phyloP scores from a whole-genome alignment of 371 early-diverging fungal species.

The Gilbertella persicaria region DNA sequence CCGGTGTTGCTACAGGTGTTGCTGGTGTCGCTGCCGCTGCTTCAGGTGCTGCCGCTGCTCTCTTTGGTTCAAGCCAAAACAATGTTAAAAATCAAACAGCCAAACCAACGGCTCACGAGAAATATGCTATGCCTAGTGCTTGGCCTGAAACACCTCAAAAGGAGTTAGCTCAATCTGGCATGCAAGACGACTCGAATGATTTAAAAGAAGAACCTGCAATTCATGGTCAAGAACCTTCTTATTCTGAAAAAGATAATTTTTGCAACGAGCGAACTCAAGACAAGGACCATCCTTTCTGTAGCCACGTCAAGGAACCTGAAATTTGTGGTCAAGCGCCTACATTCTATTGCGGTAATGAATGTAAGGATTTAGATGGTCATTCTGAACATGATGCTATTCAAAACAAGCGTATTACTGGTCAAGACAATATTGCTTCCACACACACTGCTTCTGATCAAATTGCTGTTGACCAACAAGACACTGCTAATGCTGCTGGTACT shows the following conservation, averaged over 20 bases:
- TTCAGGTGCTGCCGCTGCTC: slow-evolving; percentile 11
- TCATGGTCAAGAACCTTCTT: slow-evolving; percentile 15
- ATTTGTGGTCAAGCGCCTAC: slow-evolving; percentile 17
- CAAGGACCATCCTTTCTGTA: slow-evolving; percentile 5
- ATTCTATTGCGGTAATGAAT: neutral
- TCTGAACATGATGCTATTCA: neutral
- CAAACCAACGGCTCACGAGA: neutral
- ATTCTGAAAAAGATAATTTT: slow-evolving; percentile 1
- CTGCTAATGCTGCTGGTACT: neutral
- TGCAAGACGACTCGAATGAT: neutral
- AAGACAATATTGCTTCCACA: neutral
- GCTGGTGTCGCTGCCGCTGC: slow-evolving; percentile 5
- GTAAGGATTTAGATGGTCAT: neutral
- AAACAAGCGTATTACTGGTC: neutral
- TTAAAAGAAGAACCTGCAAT: slow-evolving; percentile 16
- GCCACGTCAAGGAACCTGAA: slow-evolving; percentile 5
- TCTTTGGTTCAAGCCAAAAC: slow-evolving; percentile 4
- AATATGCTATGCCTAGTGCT: neutral
- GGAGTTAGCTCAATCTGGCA: neutral
- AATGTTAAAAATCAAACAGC: neutral
- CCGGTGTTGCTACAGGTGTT: slow-evolving; percentile 9
- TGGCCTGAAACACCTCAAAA: slow-evolving; percentile 5
- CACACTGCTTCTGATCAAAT: neutral
- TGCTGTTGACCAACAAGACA: neutral
- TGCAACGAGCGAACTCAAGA: neutral